Conservation (phyloP, 202 grass and related monocot genomes). For the Zoysia matrella region DNA sequence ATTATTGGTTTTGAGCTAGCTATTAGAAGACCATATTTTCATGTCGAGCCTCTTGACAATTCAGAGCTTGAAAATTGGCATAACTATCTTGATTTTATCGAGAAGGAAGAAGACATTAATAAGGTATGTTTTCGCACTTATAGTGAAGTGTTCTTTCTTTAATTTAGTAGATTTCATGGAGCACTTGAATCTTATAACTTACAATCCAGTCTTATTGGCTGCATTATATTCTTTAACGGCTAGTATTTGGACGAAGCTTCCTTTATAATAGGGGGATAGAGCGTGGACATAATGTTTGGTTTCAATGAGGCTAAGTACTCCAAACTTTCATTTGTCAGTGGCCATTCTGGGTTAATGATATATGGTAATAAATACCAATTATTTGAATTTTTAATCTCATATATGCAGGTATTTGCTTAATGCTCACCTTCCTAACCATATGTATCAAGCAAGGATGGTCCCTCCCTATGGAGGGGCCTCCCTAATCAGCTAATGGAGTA, state of each 20-base stretch:
- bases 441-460: constrained; percentile 94
- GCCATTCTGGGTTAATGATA: constrained; percentile 98
- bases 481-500: constrained; percentile 98
- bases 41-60: constrained; percentile 96
- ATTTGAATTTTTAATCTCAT: constrained; percentile 98
- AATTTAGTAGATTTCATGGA: constrained; percentile 63
- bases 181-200: constrained; percentile 74
- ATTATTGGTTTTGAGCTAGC: constrained; percentile 90
- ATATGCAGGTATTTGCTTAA: constrained; percentile 99
- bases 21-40: constrained; percentile 99
- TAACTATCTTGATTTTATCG: constrained; percentile 93
- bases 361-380: constrained; percentile 71
- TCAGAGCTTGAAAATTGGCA: constrained; percentile 99
- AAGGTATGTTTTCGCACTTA: constrained; percentile 72
- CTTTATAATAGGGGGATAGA: constrained; percentile 96
- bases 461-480: constrained; percentile 94
- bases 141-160: constrained; percentile 24
- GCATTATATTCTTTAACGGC: constrained; percentile 76
- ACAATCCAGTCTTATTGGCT: constrained; percentile 97
- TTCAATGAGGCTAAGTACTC: constrained; percentile 99
- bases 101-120: constrained; percentile 92
- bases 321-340: constrained; percentile 99
- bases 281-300: constrained; percentile 92
- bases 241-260: constrained; percentile 98
- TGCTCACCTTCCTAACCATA: constrained; percentile 99